Conservation (phyloP, 768 basidiomycete genomes). For the Myochromella boudieri region DNA sequence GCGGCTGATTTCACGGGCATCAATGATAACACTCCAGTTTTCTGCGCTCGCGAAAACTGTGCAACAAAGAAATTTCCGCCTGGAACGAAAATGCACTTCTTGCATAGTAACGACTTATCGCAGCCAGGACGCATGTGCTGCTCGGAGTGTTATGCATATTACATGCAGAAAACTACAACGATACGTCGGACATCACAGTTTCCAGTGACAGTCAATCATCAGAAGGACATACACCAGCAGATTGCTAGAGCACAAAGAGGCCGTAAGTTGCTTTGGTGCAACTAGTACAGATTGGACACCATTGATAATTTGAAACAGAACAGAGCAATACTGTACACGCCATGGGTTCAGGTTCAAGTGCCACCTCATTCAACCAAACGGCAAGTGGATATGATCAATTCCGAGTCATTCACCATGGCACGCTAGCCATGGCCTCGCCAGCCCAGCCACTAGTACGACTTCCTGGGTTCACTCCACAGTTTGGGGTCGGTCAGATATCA, state of each 20-base stretch:
- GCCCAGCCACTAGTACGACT: not conserved
- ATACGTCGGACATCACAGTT: not conserved
- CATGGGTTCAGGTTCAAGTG: not conserved
- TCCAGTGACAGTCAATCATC: not conserved
- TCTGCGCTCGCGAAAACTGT: constrained; percentile 1
- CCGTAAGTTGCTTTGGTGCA: not conserved
- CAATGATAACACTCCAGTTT: not conserved
- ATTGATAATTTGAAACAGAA: not conserved
- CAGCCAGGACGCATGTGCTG: not conserved
- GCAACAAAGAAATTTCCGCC: not conserved
- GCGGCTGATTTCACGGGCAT: constrained; percentile 9
- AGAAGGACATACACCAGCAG: not conserved
- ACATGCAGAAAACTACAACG: not conserved
- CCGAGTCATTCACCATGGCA: too few species aligned
- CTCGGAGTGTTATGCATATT: not conserved
- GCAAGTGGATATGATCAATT: not conserved
- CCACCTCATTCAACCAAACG: not conserved
- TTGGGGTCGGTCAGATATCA: not conserved
- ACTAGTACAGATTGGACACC: not conserved
- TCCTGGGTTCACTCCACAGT: not conserved
- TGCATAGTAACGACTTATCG: not conserved
- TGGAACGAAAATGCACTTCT: not conserved
- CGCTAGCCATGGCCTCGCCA: not conserved
- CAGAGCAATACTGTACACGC: not conserved
- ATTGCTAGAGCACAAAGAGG: not conserved